Percentiles rank a stretch among this genome's conserved stretches.
Conservation (phyloP, 2,329 filamentous ascomycete species). For the Claviceps maximensis region DNA sequence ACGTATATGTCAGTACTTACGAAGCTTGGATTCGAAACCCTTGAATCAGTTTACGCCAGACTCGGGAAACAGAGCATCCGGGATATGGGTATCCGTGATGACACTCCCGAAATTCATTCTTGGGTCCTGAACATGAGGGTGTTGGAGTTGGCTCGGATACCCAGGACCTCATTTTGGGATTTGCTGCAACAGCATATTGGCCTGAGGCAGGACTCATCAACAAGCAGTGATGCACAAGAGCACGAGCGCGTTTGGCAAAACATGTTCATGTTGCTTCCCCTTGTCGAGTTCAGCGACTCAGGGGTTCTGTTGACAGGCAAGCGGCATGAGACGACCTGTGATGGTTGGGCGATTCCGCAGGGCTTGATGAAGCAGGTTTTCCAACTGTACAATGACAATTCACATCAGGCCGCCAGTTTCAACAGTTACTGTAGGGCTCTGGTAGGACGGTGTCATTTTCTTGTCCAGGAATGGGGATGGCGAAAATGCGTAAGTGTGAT, state of each 20-base stretch:
- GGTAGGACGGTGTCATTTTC: slow-evolving; percentile 46
- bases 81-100: slow-evolving; percentile 38
- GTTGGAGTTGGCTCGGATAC: slow-evolving; percentile 35
- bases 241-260: slow-evolving; percentile 46
- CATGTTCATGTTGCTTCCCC: slow-evolving; percentile 47
- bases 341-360: slow-evolving; percentile 50
- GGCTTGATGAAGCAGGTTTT: slow-evolving; percentile 44
- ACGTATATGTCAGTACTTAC: slow-evolving; percentile 28
- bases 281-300: slow-evolving; percentile 43
- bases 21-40: slow-evolving; percentile 25
- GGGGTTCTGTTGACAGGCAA: slow-evolving; percentile 32
- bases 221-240: slow-evolving; percentile 26
- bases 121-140: slow-evolving; percentile 48
- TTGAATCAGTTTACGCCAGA: slow-evolving; percentile 34
- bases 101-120: slow-evolving; percentile 32
- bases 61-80: slow-evolving; percentile 31
- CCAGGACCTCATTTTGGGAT: slow-evolving; percentile 48
- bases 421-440: slow-evolving; percentile 51
- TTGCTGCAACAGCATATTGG: slow-evolving; percentile 33
- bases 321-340: slow-evolving; percentile 19
- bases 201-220: slow-evolving; percentile 18
- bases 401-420: slow-evolving; percentile 45
- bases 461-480: slow-evolving; percentile 56
- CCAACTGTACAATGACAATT: slow-evolving; percentile 41
- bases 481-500: slow-evolving; percentile 41